Percentiles rank a stretch among this genome's conserved stretches.
These are phyloP conservation scores for Biscutella laevigata DNA, from an alignment of 441 rosid genomes.

Conservation along the genomic window DNA sequence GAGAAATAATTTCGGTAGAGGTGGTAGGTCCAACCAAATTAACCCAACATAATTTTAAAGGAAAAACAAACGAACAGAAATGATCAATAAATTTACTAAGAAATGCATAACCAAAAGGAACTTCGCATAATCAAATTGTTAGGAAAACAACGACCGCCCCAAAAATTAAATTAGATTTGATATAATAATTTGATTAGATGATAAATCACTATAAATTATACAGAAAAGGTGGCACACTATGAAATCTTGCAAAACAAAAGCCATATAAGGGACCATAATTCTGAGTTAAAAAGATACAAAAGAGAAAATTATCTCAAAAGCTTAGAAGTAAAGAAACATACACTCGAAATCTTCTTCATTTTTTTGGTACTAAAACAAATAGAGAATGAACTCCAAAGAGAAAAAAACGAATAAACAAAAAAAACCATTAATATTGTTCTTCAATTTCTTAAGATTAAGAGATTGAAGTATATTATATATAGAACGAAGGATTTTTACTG, in stretches of 20 bases:
- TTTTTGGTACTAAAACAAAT: constrained; percentile 4
- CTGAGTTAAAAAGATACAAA: constrained; percentile 12
- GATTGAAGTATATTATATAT: constrained; percentile 15
- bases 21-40: too few species aligned
- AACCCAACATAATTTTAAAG: too few species aligned
- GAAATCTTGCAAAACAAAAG: constrained; percentile 8
- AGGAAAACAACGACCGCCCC: neutral
- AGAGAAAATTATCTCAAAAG: constrained; percentile 22
- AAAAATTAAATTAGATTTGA: neutral
- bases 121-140: neutral
- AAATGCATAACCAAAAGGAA: too few species aligned
- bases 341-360: constrained; percentile 17
- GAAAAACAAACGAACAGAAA: too few species aligned
- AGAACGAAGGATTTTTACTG: constrained; percentile 20
- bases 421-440: constrained; percentile 9
- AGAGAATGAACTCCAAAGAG: constrained; percentile 6
- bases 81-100: too few species aligned
- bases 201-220: neutral
- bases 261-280: constrained; percentile 2
- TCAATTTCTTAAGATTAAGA: constrained; percentile 8
- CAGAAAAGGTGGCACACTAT: neutral
- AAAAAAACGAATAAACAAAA: constrained; percentile 22
- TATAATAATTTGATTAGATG: neutral
- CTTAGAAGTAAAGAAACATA: constrained; percentile 14
- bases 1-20: too few species aligned